Percentiles rank a stretch among this genome's conserved stretches.
Evolutionary conservation across 2,329 filamentous ascomycete genomes (phyloP).

Genomic region (Lachnellula suecica): DNA sequence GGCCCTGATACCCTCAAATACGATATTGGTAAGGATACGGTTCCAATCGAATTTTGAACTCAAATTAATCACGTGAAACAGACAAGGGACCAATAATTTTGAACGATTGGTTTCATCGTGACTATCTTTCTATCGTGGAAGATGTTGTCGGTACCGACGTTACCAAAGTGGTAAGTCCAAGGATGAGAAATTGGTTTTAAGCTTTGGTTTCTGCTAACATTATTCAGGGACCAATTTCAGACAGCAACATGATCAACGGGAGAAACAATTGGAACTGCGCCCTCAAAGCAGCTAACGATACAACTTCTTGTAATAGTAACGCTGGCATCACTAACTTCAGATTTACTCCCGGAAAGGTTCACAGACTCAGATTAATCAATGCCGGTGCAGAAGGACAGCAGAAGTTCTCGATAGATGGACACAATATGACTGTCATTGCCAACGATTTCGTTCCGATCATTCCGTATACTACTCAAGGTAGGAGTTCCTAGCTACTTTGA

Average conservation of each 20-base stretch:
- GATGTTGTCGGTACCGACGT: constrained; percentile 30
- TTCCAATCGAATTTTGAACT: neutral
- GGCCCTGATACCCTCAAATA: constrained; percentile 57
- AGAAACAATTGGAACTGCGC: constrained; percentile 21
- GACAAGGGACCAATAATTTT: constrained; percentile 52
- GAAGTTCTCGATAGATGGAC: constrained; percentile 45
- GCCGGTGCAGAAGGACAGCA: constrained; percentile 42
- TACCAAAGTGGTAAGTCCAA: constrained; percentile 1
- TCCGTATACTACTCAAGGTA: constrained; percentile 17
- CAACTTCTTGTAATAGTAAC: constrained; percentile 11
- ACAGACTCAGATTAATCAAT: constrained; percentile 47
- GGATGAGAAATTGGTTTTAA: neutral
- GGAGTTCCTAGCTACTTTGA: neutral
- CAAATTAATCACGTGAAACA: constrained; percentile 1
- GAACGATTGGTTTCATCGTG: constrained; percentile 38
- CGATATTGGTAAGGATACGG: constrained; percentile 45
- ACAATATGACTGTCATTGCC: constrained; percentile 60
- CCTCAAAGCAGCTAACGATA: neutral
- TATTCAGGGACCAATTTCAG: constrained; percentile 1
- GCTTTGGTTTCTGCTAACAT: neutral
- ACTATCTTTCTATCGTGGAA: constrained; percentile 48
- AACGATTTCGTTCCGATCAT: constrained; percentile 55
- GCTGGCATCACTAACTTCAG: constrained; percentile 28
- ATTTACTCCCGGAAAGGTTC: constrained; percentile 37
- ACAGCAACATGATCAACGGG: constrained; percentile 27